phyloP scores from a whole-genome alignment of 371 early-diverging fungal genomes.

The Haplosporangium sp. region DNA sequence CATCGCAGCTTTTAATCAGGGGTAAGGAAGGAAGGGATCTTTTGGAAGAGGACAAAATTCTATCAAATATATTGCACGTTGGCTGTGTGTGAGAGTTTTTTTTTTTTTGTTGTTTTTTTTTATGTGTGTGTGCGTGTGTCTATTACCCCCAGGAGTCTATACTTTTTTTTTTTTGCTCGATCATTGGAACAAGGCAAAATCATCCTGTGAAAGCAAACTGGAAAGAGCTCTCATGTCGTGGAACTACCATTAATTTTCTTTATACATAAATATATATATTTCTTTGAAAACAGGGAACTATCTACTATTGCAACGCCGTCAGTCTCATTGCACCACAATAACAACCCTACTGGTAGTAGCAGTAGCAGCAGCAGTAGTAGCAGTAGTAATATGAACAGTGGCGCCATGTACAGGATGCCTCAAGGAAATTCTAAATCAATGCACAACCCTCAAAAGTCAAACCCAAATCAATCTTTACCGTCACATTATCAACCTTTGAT shows the following conservation, averaged over 20 bases:
- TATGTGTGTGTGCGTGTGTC: no score
- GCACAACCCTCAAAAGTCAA: constrained; percentile 19
- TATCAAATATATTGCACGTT: background rate
- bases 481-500: background rate
- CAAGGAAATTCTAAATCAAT: constrained; percentile 4
- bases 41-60: background rate
- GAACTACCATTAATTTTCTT: no score
- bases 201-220: no score
- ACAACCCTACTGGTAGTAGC: constrained; percentile 10
- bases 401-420: constrained; percentile 18
- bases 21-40: constrained; percentile 21
- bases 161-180: no score
- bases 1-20: constrained; percentile 28
- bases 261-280: background rate
- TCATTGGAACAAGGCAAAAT: no score
- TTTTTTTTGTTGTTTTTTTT: background rate
- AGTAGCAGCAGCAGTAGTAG: constrained; percentile 13
- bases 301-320: constrained; percentile 31
- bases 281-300: constrained; percentile 18
- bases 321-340: constrained; percentile 21
- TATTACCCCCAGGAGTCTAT: no score
- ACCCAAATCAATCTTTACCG: constrained; percentile 14
- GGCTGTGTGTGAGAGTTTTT: background rate
- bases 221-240: no score
- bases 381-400: constrained; percentile 12